These are phyloP conservation scores for Pseudonitzschia multistriata DNA, from an alignment of 108 stramenopile genomes.

Conservation along the genomic window DNA sequence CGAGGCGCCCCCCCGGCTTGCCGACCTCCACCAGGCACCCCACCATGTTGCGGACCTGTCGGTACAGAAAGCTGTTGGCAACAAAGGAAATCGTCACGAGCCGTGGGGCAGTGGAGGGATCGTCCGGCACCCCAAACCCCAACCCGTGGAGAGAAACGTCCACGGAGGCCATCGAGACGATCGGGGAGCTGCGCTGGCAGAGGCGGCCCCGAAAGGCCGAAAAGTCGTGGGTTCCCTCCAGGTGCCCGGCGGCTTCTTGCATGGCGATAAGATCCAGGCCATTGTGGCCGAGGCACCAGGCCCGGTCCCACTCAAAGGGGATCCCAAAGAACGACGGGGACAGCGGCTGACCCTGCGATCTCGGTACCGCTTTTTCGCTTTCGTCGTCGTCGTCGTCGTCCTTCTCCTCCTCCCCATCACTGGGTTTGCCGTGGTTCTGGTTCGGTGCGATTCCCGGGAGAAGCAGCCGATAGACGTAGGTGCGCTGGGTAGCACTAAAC, in stretches of 20 bases:
- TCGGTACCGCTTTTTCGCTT: not conserved
- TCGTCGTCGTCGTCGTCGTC: conserved; percentile 2
- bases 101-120: conserved; percentile 7
- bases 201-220: conserved; percentile 72
- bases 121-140: conserved; percentile 14
- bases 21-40: conserved; percentile 73
- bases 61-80: conserved; percentile 79
- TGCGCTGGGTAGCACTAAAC: conserved; percentile 74
- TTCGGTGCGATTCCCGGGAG: conserved; percentile 5
- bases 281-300: conserved; percentile 53
- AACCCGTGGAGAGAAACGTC: conserved; percentile 35
- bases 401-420: conserved; percentile 2
- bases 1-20: conserved; percentile 33
- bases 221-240: conserved; percentile 77
- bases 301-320: conserved; percentile 73
- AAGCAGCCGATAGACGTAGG: conserved; percentile 77
- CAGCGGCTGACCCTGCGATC: not conserved
- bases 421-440: not conserved
- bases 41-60: conserved; percentile 82
- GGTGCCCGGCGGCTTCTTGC: conserved; percentile 52
- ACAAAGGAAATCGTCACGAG: conserved; percentile 61
- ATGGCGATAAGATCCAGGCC: conserved; percentile 62
- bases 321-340: conserved; percentile 24
- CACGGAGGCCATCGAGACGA: conserved; percentile 44
- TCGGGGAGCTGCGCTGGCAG: conserved; percentile 62